Conservation (phyloP, 2,329 filamentous ascomycete species). For the Mollisiaceae sp. region DNA sequence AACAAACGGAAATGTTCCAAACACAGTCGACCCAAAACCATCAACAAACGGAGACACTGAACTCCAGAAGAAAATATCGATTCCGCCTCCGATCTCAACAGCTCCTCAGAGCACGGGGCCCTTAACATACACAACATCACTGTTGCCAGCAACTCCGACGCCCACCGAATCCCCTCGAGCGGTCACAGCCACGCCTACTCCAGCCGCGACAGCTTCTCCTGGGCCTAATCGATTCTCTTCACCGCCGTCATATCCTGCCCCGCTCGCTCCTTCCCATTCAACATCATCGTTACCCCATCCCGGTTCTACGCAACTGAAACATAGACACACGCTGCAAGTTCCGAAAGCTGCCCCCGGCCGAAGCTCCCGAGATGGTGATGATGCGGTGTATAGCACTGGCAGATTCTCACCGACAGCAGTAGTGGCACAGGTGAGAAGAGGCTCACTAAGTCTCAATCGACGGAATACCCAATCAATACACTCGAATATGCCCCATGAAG, state of each 20-base stretch:
- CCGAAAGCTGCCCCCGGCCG: conserved; percentile 71
- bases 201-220: conserved; percentile 31
- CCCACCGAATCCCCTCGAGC: conserved; percentile 35
- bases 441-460: conserved; percentile 82
- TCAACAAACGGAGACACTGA: conserved; percentile 36
- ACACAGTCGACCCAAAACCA: conserved; percentile 28
- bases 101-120: conserved; percentile 42
- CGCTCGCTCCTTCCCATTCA: conserved; percentile 54
- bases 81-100: conserved; percentile 36
- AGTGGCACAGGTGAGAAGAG: conserved; percentile 67
- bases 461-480: conserved; percentile 84
- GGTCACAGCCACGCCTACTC: conserved; percentile 32
- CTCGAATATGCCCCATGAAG: conserved; percentile 83
- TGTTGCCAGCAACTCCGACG: conserved; percentile 38
- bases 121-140: conserved; percentile 40
- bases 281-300: conserved; percentile 48
- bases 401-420: conserved; percentile 73
- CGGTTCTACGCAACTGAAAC: conserved; percentile 66
- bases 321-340: conserved; percentile 88
- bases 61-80: conserved; percentile 27
- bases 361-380: conserved; percentile 74
- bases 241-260: conserved; percentile 60
- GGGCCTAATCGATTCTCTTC: conserved; percentile 66
- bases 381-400: conserved; percentile 73
- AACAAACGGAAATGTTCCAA: conserved; percentile 37